Evolutionary conservation across 805 yeast species (phyloP).

Genomic region (Yamadazyma olivae): DNA sequence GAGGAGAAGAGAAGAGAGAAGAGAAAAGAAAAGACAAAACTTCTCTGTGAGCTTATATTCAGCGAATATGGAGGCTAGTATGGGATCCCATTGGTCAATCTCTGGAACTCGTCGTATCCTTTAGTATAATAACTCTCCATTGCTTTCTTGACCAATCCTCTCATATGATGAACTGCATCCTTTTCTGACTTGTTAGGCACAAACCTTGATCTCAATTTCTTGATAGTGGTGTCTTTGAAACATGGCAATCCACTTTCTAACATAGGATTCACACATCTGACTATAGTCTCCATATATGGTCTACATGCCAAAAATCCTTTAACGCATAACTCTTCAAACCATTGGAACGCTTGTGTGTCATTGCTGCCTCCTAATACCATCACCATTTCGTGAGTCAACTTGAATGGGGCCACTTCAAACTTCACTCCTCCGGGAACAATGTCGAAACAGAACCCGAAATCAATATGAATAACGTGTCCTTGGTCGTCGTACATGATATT

Average conservation of each 20-base stretch:
- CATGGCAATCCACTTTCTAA: conserved; percentile 94
- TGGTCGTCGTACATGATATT: conserved; percentile 93
- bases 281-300: conserved; percentile 81
- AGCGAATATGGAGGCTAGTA: too few relatives aligned
- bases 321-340: conserved; percentile 95
- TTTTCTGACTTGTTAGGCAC: conserved; percentile 76
- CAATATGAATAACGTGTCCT: conserved; percentile 94
- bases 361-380: conserved; percentile 91
- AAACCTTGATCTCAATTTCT: conserved; percentile 72
- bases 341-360: conserved; percentile 78
- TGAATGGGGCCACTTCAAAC: conserved; percentile 98
- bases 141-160: conserved; percentile 71
- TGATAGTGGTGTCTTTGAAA: conserved; percentile 85
- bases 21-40: too few relatives aligned
- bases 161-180: conserved; percentile 80
- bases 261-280: conserved; percentile 89
- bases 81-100: conserved; percentile 95
- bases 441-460: conserved; percentile 97
- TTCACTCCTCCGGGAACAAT: conserved; percentile 98
- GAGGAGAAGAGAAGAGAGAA: too few relatives aligned
- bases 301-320: conserved; percentile 88
- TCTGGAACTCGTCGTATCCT: conserved; percentile 97
- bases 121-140: conserved; percentile 86
- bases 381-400: conserved; percentile 94
- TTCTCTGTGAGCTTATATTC: too few relatives aligned